Base-by-base conservation (phyloP, 805 yeast species). In the Saturnispora diversa region DNA sequence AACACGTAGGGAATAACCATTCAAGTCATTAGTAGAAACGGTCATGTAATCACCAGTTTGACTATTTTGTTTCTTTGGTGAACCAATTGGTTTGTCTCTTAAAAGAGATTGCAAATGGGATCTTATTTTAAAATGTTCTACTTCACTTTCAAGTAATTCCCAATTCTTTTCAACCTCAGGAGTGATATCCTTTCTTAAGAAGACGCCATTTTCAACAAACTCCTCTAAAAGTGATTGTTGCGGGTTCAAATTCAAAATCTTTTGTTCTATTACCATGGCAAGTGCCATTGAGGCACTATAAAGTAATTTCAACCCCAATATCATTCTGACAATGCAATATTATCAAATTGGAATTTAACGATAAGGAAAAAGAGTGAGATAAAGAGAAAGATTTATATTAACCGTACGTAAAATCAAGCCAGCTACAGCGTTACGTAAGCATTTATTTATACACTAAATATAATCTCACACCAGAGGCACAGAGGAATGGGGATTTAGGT, bases 1-100 rank as follows among this genome's bases (percentile, higher is more conserved):
- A n/a, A 54, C 36, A 37, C 61, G 48, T 30, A 58, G 47, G 28
- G 50, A 44, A 39, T 56, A 50, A n/a, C 49, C 44, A 25, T 53
- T 55, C 15, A 53, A 34, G 11, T 45, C 39, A 4, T 37, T 31
- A 8, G 44, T 33, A 1, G 36, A 31, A 23, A 52, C 31, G 21
- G 31, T 15, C 3, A 40, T 45, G 17, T 28, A 45, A 1, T 22
- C 19, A 4, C 23, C 12, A 15, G 28, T 13, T 24, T 33, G 31
- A 5, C 21, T 24, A 5, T 32, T 21, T 13, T 43, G 30, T n/a
- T 19, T 10, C 23, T 11, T 12, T 7, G 10, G 20, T 10, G 11
- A n/a, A n/a, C n/a, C n/a, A n/a, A n/a, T n/a, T n/a, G n/a, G n/a
- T n/a, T 30, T 15, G 8, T 17, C 33, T 30, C 23, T 23, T 17